Base-by-base conservation (phyloP, 805 yeast species). In the Metschnikowia shivogae region DNA sequence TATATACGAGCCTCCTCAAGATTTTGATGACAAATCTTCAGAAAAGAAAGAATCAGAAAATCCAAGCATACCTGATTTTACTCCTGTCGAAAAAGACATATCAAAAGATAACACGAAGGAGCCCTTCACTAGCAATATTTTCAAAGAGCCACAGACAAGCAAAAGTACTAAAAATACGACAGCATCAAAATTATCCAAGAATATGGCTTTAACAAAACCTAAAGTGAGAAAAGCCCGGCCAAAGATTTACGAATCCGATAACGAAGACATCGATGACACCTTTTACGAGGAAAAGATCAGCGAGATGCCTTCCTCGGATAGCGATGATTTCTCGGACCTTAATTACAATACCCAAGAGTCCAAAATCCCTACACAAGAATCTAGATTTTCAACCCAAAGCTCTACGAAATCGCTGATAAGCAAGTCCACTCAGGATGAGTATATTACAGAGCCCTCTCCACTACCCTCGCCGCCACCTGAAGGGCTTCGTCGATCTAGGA, bases 401-500 rank as follows among this genome's bases (percentile, higher is more conserved):
- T 32, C 43, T 8, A 17, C 19, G 19, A 34, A 30, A 39, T 39
- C 42, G 14, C 42, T 26, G n/a, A 6, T 12, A 6, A 34, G 43
- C 22, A 40, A 34, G 33, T 20, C 34, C 14, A 26, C 43, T 27
- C 37, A 40, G 11, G 33, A 33, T 22, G 54, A 50, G 32, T 34
- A 41, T 12, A 48, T 49, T 13, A 47, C 52, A 6, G 53, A 55
- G 29, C 64, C 63, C 2, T 59, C 67, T 0, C 72, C 72, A 6
- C 60, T 68, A 27, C 76, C 74, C 1, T 67, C 73, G 4, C 74
- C 76, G 1, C 74, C 73, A 6, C 72, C 72, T 6, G 73, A 67
- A 45, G 77, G 80, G 0, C 56, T 78, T 2, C 70, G 95, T 50
- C 68, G 86, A 51, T 85, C 95, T 0, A 70, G 74, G 28, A 72